A percentile compares a stretch with the other conserved stretches of the same genome.
These are phyloP conservation scores for Fraxinus excelsior DNA, from an alignment of 257 asterid species.

Conservation along the genomic window DNA sequence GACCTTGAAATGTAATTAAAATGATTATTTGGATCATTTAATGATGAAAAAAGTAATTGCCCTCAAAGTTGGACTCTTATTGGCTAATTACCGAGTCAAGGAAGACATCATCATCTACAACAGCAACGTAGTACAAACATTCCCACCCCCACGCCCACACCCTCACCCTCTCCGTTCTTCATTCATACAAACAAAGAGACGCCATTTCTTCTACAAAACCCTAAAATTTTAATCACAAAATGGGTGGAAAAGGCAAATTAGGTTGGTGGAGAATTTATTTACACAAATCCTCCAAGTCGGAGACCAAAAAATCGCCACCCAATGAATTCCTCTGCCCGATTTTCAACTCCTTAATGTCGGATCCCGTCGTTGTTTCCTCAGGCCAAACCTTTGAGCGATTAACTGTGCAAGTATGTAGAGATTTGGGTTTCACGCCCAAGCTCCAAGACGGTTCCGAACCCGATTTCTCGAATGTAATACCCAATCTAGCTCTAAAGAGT, in stretches of 20 bases:
- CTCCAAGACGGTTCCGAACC: conserved; percentile 66
- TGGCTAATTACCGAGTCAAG: not conserved
- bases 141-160: not conserved
- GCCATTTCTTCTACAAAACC: not conserved
- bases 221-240: not conserved
- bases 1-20: too few species aligned
- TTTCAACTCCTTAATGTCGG: conserved; percentile 65
- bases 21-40: too few species aligned
- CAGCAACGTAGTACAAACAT: not conserved
- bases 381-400: conserved; percentile 87
- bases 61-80: not conserved
- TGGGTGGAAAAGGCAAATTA: conserved; percentile 63
- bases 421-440: conserved; percentile 53
- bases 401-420: conserved; percentile 57
- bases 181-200: not conserved
- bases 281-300: conserved; percentile 39
- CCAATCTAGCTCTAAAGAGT: conserved; percentile 67
- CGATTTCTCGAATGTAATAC: conserved; percentile 66
- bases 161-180: not conserved
- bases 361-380: conserved; percentile 79
- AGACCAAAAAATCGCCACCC: conserved; percentile 44
- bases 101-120: not conserved
- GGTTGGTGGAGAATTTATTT: conserved; percentile 58
- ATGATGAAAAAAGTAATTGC: not conserved
- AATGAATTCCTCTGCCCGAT: conserved; percentile 79